Base-by-base conservation (phyloP, 345 rosid genomes). In the Bretschneidera sinensis region DNA sequence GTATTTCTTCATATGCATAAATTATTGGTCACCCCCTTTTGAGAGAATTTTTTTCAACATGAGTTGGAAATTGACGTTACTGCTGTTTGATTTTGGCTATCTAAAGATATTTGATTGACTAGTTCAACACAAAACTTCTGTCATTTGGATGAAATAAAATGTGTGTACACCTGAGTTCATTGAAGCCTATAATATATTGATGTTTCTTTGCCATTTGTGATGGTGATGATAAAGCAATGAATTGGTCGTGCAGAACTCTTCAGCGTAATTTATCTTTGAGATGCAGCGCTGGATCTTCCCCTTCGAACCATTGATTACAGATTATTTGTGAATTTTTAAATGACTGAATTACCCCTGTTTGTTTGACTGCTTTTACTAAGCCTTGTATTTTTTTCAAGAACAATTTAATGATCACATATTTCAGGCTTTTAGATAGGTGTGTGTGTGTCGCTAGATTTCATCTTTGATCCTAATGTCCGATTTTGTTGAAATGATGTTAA, bases 101-200 rank as follows among this genome's bases (percentile, higher is more conserved):
- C 45, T 39, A 39, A 50, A n/a, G 10, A 61, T 8, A 24, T 43
- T 14, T n/a, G 7, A 20, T 21, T 6, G 20, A 31, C 28, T 23
- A 22, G 13, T 51, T 16, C 21, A 34, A 35, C 43, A 48, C 15
- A 48, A 20, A 48, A 49, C 47, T 60, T 31, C 1, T 15, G 22
- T 52, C 28, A 22, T 52, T 10, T 23, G 16, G 45, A 31, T n/a
- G n/a, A 47, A 33, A 56, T 19, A 15, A 57, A 57, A 60, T 48
- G 54, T 25, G 43, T 48, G 23, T 11, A 45, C 17, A 9, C 61
- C 33, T 28, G 5, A 8, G 3, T 3, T 28, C 33, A 28, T 28
- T 28, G 33, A 28, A 8, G 33, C 8, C 33, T 28, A 28, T 28
- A 3, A n/a, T n/a, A n/a, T n/a, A 2, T 28, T 39, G 45, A 4